phyloP scores from a whole-genome alignment of 768 basidiomycete genomes.

The Calocybe indica region DNA sequence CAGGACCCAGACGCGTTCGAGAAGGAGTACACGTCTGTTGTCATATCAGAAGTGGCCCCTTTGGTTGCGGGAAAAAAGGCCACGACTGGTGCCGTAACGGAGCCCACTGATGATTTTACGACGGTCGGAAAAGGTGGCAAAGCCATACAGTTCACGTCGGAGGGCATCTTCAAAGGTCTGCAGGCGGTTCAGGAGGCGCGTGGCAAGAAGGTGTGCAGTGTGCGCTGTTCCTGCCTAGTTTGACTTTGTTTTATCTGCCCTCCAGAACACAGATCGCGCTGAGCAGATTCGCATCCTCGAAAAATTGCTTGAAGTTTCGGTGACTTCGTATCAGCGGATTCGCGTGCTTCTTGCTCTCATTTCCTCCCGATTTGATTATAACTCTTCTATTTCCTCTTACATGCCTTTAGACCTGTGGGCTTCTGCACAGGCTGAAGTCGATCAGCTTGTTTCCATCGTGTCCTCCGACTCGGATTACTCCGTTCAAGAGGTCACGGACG shows the following conservation, averaged over 20 bases:
- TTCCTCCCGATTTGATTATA: slow-evolving; percentile 96
- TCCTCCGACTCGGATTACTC: slow-evolving; percentile 68
- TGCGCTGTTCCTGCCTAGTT: background rate
- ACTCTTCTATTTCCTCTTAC: slow-evolving; percentile 74
- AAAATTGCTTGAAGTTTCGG: slow-evolving; percentile 78
- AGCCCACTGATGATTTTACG: slow-evolving; percentile 67
- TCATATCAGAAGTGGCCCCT: slow-evolving; percentile 36
- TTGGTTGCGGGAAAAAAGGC: slow-evolving; percentile 30
- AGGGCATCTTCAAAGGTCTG: slow-evolving; percentile 88
- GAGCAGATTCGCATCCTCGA: slow-evolving; percentile 93
- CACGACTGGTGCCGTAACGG: slow-evolving; percentile 33
- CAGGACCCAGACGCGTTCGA: slow-evolving; percentile 91
- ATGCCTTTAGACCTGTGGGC: slow-evolving; percentile 95
- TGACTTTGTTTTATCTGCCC: background rate
- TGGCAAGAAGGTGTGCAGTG: slow-evolving; percentile 78
- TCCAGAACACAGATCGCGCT: slow-evolving; percentile 89
- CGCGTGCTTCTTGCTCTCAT: slow-evolving; percentile 91
- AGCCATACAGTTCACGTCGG: slow-evolving; percentile 72
- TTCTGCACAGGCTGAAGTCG: slow-evolving; percentile 81
- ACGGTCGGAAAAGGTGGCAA: slow-evolving; percentile 91
- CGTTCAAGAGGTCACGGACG: slow-evolving; percentile 80
- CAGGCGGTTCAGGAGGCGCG: slow-evolving; percentile 90
- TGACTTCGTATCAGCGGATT: slow-evolving; percentile 87
- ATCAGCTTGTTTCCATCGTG: slow-evolving; percentile 79
- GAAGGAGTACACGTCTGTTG: slow-evolving; percentile 56